Conservation (phyloP, 2,329 filamentous ascomycete genomes). For the Fusarium sp. region DNA sequence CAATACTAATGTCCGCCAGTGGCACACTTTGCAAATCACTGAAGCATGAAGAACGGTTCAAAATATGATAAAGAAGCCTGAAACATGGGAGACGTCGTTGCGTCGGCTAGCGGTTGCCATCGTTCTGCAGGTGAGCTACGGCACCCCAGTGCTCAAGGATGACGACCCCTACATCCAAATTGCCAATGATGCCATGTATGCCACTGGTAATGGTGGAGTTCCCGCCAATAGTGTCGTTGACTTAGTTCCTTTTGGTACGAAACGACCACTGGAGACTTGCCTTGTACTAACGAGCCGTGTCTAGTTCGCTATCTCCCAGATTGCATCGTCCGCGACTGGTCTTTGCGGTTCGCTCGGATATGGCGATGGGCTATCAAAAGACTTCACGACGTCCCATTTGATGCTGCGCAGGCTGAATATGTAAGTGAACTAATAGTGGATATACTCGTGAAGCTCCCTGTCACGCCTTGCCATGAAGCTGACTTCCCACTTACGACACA, state of each 20-base stretch:
- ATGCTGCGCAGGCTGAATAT: conserved; percentile 42
- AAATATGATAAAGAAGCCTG: conserved; percentile 34
- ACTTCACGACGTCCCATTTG: conserved; percentile 49
- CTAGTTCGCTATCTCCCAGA: conserved; percentile 43
- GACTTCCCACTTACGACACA: conserved; percentile 13
- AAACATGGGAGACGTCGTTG: conserved; percentile 43
- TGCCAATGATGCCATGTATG: conserved; percentile 47
- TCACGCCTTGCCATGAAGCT: not conserved
- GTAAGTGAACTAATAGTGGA: conserved; percentile 31
- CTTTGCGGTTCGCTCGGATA: conserved; percentile 48
- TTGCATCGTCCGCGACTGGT: conserved; percentile 47
- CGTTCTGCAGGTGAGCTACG: conserved; percentile 49
- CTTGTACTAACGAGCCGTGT: conserved; percentile 11
- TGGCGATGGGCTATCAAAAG: conserved; percentile 50
- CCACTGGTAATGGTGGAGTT: conserved; percentile 47
- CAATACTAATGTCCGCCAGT: conserved; percentile 48
- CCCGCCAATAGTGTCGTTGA: conserved; percentile 55
- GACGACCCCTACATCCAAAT: conserved; percentile 48
- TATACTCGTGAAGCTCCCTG: not conserved
- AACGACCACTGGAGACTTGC: not conserved
- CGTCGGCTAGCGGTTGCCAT: conserved; percentile 48
- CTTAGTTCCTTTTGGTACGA: conserved; percentile 54
- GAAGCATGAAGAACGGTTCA: conserved; percentile 39
- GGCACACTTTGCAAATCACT: conserved; percentile 40
- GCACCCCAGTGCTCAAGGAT: conserved; percentile 44